Base-by-base conservation (phyloP, 805 yeast species). In the Pichia membranifaciens region DNA sequence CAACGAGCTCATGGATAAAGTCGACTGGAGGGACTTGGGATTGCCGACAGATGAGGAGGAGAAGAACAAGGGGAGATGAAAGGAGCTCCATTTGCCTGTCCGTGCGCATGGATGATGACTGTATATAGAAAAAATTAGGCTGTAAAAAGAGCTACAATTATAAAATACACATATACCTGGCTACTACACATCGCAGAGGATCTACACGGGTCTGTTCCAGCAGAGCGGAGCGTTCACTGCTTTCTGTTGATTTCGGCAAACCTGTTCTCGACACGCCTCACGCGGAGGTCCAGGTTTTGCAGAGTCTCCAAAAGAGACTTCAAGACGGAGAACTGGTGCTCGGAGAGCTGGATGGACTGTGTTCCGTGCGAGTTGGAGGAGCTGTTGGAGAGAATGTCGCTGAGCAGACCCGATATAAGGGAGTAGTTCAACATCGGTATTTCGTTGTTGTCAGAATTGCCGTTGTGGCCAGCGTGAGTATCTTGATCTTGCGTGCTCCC, bases 1-100 rank as follows among this genome's bases (percentile, higher is more conserved):
- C 28, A 73, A 88, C 52, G 69, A 66, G 6, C 51, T 67, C 39
- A 67, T 67, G 71, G 71, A 67, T 32, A 58, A 51, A 39, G 66
- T 64, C 6, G 54, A 48, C 7, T 67, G 71, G 71, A 57, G 58
- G 23, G 69, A 67, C 35, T 57, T 67, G 32, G 71, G 71, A 12
- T 53, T 67, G 41, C 69, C 69, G 17, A 64, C 58, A 2, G 69
- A 65, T 51, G 45, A 45, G 23, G 45, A 47, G 25, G 47, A 18
- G 29, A 15, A 10, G 3, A n/a, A 36, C 25, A 25, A 43, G 13
- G 36, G 31, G 18, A 13, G 10, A 25, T 25, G 29, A 25, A n/a
- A n/a, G n/a, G n/a, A n/a, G n/a, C n/a, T n/a, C n/a, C n/a, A n/a
- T n/a, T n/a, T n/a, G n/a, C n/a, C n/a, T n/a, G n/a, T n/a, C n/a